Conservation (phyloP, 192 early-diverging fungal genomes). For the Gonapodya sp. region DNA sequence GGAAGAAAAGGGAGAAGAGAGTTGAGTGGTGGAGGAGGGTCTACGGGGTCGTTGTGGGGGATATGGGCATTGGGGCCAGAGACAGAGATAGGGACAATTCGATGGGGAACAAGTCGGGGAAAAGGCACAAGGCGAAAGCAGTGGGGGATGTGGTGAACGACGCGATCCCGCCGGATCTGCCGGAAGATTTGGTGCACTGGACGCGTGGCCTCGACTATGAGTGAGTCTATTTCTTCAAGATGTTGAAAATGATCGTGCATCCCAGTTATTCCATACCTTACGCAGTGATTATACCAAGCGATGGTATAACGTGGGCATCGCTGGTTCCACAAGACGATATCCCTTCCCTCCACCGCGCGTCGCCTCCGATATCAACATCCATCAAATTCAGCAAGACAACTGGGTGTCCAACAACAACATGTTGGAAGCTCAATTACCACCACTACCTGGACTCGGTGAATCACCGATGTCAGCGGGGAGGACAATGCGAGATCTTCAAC, state of each 20-base stretch:
- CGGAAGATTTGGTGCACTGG: slow-evolving; percentile 1
- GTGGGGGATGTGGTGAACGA: not conserved
- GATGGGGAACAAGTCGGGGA: not conserved
- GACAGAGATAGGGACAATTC: not conserved
- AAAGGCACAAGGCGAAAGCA: not conserved
- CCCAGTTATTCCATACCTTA: not conserved
- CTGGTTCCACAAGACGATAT: not conserved
- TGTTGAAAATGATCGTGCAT: not conserved
- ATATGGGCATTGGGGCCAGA: not conserved
- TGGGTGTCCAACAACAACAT: not conserved
- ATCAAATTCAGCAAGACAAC: not conserved
- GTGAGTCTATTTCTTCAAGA: not conserved
- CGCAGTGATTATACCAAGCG: not conserved
- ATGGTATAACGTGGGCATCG: not conserved
- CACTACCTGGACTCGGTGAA: too few relatives aligned
- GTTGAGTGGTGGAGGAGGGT: not conserved
- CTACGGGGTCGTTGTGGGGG: not conserved
- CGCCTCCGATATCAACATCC: not conserved
- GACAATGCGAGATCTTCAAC: not conserved
- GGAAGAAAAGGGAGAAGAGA: not conserved
- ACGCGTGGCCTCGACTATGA: not conserved
- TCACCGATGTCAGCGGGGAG: not conserved
- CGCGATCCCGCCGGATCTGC: not conserved
- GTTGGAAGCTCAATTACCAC: not conserved
- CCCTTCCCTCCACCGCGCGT: not conserved